Base-by-base conservation (phyloP, 768 basidiomycete species). In the Tricholoma furcatifolium region DNA sequence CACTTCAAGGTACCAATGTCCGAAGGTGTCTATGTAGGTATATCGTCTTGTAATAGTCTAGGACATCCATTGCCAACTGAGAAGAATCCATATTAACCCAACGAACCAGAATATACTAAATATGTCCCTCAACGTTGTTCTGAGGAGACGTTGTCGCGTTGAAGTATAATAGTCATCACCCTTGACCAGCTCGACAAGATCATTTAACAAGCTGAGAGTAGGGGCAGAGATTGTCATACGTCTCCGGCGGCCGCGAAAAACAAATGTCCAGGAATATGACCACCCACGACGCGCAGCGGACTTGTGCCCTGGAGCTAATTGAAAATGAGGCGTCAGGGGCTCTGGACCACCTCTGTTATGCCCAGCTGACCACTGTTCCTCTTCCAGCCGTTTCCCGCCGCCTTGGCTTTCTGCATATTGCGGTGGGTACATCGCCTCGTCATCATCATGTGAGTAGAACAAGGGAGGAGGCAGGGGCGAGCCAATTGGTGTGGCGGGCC, bases 261-360 rank as follows among this genome's bases (percentile, higher is more conserved):
- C 72, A 60, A 87, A 87, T 15, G 78, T 72, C 74, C 78, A 80
- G 17, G 77, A 73, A 73, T 75, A 80, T 36, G 68, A 65, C 64
- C 70, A 67, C 41, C 59, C 51, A 41, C 63, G 61, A 50, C 56
- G 55, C 23, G 50, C 24, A 32, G 53, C 43, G 21, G 63, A 55
- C 42, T 64, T 68, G 18, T 61, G 56, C 8, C 51, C 54, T 34
- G 73, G 74, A 12, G 70, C 71, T 3, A 74, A 73, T 27, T 75
- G 71, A 52, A 76, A 80, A 46, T 73, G 63, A 47, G 41, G 55
- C 21, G 48, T 52, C 63, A 35, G 67, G 24, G 55, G 45, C 39
- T 51, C 57, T 34, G 46, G 55, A 39, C 42, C 54, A 34, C 44
- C 48, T 56, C 57, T 27, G 52, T 52, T 27, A 55, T 61, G 58